phyloP scores from a whole-genome alignment of 2,329 filamentous ascomycete genomes.

The Aspergillus pseudoterreus region DNA sequence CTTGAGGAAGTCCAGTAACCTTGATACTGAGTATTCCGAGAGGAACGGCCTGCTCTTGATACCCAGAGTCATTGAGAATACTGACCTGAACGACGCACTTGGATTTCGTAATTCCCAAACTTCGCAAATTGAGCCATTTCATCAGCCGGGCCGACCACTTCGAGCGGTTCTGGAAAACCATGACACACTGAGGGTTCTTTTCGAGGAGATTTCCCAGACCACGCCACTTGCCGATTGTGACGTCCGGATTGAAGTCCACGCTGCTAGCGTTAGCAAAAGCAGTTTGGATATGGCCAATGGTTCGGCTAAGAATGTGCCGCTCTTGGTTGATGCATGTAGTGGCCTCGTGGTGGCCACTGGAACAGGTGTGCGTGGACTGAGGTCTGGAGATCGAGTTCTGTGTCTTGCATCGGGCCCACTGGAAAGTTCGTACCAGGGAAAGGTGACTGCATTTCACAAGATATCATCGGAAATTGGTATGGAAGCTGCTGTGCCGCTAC shows the following conservation, averaged over 20 bases:
- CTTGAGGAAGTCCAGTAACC: neutral
- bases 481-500: constrained; percentile 20
- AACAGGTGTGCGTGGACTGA: constrained; percentile 9
- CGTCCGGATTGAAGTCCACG: no score
- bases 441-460: constrained; percentile 15
- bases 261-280: neutral
- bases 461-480: constrained; percentile 17
- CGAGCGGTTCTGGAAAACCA: constrained; percentile 1
- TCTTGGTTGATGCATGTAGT: constrained; percentile 15
- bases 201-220: no score
- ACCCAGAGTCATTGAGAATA: constrained; percentile 21
- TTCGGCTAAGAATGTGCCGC: constrained; percentile 12
- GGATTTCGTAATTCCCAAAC: neutral
- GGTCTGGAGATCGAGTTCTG: constrained; percentile 21
- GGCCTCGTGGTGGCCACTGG: constrained; percentile 20
- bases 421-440: no score
- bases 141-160: constrained; percentile 7
- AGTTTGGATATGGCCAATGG: constrained; percentile 6
- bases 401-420: constrained; percentile 9
- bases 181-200: no score
- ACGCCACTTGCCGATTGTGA: no score
- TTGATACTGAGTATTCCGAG: constrained; percentile 25
- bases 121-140: constrained; percentile 11
- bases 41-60: constrained; percentile 17
- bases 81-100: constrained; percentile 6